These are phyloP conservation scores for Ascochyta lentis DNA, from an alignment of 2,329 filamentous ascomycete genomes.

Conservation along the genomic window DNA sequence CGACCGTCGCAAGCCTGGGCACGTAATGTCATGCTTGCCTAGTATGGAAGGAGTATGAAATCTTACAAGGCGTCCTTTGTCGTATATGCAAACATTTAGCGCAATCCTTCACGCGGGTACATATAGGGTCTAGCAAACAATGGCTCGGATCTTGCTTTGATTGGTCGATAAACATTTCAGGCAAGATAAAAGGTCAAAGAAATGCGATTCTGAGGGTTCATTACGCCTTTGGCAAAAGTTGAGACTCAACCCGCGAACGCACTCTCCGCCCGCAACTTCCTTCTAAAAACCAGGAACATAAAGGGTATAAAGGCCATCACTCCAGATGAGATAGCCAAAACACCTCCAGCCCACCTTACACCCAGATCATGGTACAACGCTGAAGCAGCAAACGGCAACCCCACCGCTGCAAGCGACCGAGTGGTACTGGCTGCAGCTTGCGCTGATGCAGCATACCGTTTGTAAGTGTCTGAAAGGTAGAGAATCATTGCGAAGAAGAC, in stretches of 20 bases:
- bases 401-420: conserved; percentile 5
- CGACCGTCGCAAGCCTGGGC: no score
- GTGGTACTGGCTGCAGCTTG: conserved; percentile 11
- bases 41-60: background rate
- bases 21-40: background rate
- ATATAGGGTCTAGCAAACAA: no score
- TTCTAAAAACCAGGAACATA: conserved; percentile 4
- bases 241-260: background rate
- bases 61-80: background rate
- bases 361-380: conserved; percentile 1
- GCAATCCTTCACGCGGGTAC: no score
- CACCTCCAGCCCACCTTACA: conserved; percentile 3
- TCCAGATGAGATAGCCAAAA: conserved; percentile 1
- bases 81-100: no score
- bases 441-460: conserved; percentile 74
- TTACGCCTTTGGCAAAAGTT: no score
- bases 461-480: conserved; percentile 53
- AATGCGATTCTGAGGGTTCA: no score
- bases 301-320: conserved; percentile 6
- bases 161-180: no score
- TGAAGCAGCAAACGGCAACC: conserved; percentile 4
- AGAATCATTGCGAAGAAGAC: conserved; percentile 61
- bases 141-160: no score
- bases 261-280: conserved; percentile 5
- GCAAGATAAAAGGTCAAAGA: no score